Base-by-base conservation (phyloP, 768 basidiomycete genomes). In the Hirschioporus abietinus region DNA sequence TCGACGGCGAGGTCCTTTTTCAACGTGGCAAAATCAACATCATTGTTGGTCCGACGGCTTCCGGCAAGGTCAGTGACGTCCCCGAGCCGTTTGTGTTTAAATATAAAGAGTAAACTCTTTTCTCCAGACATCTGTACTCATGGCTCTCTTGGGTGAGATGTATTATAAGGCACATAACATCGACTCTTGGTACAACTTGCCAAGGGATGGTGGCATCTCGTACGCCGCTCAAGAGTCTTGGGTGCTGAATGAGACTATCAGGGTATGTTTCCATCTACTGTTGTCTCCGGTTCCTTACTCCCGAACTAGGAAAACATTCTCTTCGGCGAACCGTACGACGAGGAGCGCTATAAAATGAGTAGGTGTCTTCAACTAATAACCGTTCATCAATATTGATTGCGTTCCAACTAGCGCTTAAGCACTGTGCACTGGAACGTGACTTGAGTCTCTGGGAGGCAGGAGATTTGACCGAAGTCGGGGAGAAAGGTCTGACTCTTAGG, bases 1-100 rank as follows among this genome's bases (percentile, higher is more conserved):
- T 88, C 61, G 78, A 83, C 0, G 85, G 78, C 20, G 83, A 88
- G 58, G 7, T 90, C 0, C 61, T 80, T 7, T 90, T 90, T 79
- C 80, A 80, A 69, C 79, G 74, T 12, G 82, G 82, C 17, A 73
- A 68, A 69, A 61, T 26, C 1, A 63, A 67, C 18, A 67, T 63
- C 74, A 70, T 70, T 18, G 66, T 70, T 15, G 58, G 65, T 58
- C 6, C 25, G 42, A 9, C 69, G 74, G 67, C 69, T 8, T 67
- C 72, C n/a, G 62, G 67, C 17, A 64, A 64, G 35, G 36, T 52
- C 26, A 27, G 63, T 35, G 15, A 58, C 42, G 7, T 52, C 24
- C 9, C 7, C 60, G 20, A 6, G 12, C 15, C 5, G 3, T 61
- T 34, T 25, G 5, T 25, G 60, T 61, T 24, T 7, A 7, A 60